These are phyloP conservation scores for Blastocystis sp. DNA, from an alignment of 352 stramenopile genomes.

Conservation along the genomic window DNA sequence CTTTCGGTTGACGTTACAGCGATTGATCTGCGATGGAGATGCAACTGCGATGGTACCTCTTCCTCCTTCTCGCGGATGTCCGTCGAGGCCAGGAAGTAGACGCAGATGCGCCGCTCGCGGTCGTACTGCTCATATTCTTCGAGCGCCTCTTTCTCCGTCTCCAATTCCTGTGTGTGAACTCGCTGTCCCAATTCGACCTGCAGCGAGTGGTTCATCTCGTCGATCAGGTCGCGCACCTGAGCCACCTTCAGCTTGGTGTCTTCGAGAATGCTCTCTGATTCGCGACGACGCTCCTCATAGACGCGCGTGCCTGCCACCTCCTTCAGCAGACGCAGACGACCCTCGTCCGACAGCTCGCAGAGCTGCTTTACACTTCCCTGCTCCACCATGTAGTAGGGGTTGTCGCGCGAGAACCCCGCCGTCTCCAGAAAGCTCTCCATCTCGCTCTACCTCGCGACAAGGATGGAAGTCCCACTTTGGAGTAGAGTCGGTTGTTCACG, in stretches of 20 bases:
- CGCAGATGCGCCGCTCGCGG: constrained; percentile 82
- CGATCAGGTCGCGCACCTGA: constrained; percentile 92
- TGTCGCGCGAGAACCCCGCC: constrained; percentile 92
- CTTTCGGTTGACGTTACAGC: constrained; percentile 60
- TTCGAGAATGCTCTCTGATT: constrained; percentile 89
- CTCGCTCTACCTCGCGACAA: constrained; percentile 70
- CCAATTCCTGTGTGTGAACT: constrained; percentile 70
- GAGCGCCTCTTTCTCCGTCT: constrained; percentile 95
- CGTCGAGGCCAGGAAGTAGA: constrained; percentile 67
- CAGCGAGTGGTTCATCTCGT: constrained; percentile 68
- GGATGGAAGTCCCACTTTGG: constrained; percentile 61
- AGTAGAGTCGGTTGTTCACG: constrained; percentile 91
- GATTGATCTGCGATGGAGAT: constrained; percentile 69
- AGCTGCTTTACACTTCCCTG: constrained; percentile 96
- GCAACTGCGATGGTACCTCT: constrained; percentile 67
- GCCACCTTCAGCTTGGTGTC: constrained; percentile 82
- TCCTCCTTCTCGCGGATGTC: constrained; percentile 66
- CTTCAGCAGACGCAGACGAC: constrained; percentile 91
- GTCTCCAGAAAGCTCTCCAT: constrained; percentile 93
- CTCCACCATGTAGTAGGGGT: constrained; percentile 99
- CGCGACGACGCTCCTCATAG: constrained; percentile 90
- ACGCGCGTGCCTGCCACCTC: constrained; percentile 93
- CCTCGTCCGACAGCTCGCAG: constrained; percentile 89
- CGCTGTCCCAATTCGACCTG: constrained; percentile 48
- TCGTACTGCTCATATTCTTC: constrained; percentile 85